Evolutionary conservation across 1,284 basidiomycete species (phyloP).

Genomic region (Malassezia slooffiae): DNA sequence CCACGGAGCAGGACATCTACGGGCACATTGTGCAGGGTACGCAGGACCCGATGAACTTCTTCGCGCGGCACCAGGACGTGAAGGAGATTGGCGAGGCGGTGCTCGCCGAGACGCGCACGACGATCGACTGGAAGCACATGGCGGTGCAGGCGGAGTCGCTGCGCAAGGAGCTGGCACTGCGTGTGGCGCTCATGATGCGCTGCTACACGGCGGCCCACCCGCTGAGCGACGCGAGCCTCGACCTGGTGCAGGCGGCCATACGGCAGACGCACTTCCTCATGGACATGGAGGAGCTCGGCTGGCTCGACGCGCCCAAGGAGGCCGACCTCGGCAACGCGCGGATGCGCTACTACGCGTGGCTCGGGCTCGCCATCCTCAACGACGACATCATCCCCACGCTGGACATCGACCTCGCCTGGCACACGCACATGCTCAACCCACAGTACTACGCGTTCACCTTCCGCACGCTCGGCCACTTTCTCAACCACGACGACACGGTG

Average conservation of each 20-base stretch:
- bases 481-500: not conserved
- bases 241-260: constrained; percentile 5
- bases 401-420: constrained; percentile 36
- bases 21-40: no score
- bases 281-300: constrained; percentile 13
- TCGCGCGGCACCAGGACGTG: no score
- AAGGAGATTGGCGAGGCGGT: no score
- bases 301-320: constrained; percentile 1
- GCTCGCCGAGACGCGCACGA: no score
- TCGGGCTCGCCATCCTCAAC: constrained; percentile 17
- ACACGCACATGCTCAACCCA: constrained; percentile 26
- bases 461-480: not conserved
- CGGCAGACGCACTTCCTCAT: constrained; percentile 15
- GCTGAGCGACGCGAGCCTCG: not conserved
- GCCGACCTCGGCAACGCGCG: not conserved
- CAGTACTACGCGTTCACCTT: constrained; percentile 8
- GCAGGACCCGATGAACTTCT: no score
- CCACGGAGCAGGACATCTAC: no score
- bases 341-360: constrained; percentile 27
- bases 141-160: not conserved
- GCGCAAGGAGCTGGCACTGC: not conserved
- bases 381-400: constrained; percentile 24
- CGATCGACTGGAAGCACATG: no score
- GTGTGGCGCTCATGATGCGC: constrained; percentile 2
- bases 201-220: constrained; percentile 2